These are phyloP conservation scores for Paraphoma sp. DNA, from an alignment of 2,329 filamentous ascomycete genomes.

Conservation along the genomic window DNA sequence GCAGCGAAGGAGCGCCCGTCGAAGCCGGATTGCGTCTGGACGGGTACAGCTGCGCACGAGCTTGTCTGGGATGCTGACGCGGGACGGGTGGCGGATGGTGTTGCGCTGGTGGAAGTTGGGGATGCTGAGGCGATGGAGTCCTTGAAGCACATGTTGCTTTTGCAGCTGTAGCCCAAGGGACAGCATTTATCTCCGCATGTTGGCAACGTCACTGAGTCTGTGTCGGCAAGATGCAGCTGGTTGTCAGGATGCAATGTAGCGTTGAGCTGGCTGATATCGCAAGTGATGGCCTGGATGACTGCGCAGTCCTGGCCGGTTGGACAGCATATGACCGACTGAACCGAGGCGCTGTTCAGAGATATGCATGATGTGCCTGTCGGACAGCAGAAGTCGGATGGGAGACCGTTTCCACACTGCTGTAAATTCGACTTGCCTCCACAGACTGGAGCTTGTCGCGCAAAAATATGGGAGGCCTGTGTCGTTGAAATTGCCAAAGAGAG, in stretches of 20 bases:
- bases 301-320: constrained; percentile 64
- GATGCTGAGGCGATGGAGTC: constrained; percentile 45
- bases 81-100: constrained; percentile 35
- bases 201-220: constrained; percentile 59
- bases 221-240: constrained; percentile 70
- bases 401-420: constrained; percentile 59
- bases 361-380: constrained; percentile 61
- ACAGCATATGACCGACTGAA: constrained; percentile 75
- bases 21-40: constrained; percentile 30
- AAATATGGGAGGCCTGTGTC: constrained; percentile 35
- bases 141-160: constrained; percentile 57
- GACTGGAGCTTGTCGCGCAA: constrained; percentile 43
- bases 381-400: constrained; percentile 75
- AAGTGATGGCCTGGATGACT: constrained; percentile 69
- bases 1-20: constrained; percentile 46
- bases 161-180: constrained; percentile 74
- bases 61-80: constrained; percentile 42
- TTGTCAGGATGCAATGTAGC: constrained; percentile 62
- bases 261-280: constrained; percentile 69
- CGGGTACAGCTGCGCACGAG: constrained; percentile 21
- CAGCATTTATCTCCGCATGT: constrained; percentile 70
- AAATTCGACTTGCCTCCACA: constrained; percentile 60
- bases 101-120: constrained; percentile 21
- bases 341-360: constrained; percentile 63
- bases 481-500: constrained; percentile 32